Evolutionary conservation across 768 basidiomycete species (phyloP), one percentile per base, ranked within the genome.

Genomic region (Collybia mongolica): DNA sequence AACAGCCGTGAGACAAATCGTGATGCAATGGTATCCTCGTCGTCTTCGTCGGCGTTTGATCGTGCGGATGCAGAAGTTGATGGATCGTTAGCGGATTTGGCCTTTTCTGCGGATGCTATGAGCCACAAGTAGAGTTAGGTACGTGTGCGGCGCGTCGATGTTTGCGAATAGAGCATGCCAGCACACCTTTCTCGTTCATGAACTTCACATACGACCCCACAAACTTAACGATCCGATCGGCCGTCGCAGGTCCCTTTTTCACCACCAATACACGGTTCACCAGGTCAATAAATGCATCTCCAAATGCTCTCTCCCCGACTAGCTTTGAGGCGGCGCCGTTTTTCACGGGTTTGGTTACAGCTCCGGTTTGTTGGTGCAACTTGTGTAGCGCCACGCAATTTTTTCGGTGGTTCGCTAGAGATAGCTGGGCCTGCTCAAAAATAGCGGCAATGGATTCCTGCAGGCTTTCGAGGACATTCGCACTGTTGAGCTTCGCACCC

Each of bases 341-440:
- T 46, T 79, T 76, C n/a, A 73, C 66, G 0, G 73, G 56, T 51
- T 84, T 72, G 11, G 74, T 81, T 53, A 82, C 67, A 14, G 65
- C 65, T 6, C 83, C 80, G 9, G 87, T 84, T 51, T 85, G 79
- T 12, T 72, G 55, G 59, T 96, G 93, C 26, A 96, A 67, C 64
- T 96, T 94, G 73, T 90, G 81, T 1, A 98, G 77, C 0, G 86
- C 84, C 39, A 94, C 87, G 46, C 87, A 80, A 67, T 97, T 97
- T 75, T 98, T 98, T 59, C 90, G 88, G 69, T 98, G 96, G 65
- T 92, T 93, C 3, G 93, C 90, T 19, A 84, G 63, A 0, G 89
- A 86, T 17, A 66, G 67, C 62, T 97, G 94, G 0, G 80, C 86
- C 67, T 97, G 92, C 39, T 88, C 85, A 50, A 96, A 95, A 17